A percentile compares a stretch with the other conserved stretches of the same genome.
Evolutionary conservation across 1,284 basidiomycete species (phyloP).

Genomic region (Cystobasidium slooffiae): DNA sequence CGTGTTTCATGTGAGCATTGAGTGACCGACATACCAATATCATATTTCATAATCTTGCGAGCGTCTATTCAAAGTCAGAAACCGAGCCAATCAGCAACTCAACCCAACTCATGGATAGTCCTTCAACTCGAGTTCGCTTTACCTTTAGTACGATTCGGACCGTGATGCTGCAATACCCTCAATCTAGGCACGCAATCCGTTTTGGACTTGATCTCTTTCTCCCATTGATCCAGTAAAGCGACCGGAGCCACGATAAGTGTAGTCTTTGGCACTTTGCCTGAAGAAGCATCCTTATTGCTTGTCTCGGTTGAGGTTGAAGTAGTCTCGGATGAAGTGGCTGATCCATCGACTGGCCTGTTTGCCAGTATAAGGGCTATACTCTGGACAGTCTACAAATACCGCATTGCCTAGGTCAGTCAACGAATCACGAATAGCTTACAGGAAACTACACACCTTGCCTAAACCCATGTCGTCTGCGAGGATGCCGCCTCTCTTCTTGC

Average conservation of each 20-base stretch:
- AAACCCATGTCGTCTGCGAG: constrained; percentile 54
- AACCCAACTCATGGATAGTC: neutral
- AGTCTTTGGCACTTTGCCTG: neutral
- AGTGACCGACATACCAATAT: constrained; percentile 59
- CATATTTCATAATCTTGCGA: constrained; percentile 64
- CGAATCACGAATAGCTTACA: neutral
- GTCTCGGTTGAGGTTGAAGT: neutral
- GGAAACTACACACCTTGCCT: constrained; percentile 49
- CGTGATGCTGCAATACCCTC: constrained; percentile 80
- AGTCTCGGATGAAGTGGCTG: neutral
- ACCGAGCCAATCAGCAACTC: neutral
- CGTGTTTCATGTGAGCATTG: constrained; percentile 52
- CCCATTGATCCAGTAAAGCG: constrained; percentile 89
- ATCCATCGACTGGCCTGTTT: constrained; percentile 26
- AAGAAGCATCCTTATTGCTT: too few relatives aligned
- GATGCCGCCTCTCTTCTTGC: constrained; percentile 51
- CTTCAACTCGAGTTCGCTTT: constrained; percentile 46
- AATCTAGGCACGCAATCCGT: constrained; percentile 74
- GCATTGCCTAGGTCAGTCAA: neutral
- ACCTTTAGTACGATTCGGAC: constrained; percentile 71
- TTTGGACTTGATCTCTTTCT: constrained; percentile 68
- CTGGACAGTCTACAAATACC: constrained; percentile 33
- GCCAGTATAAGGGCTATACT: constrained; percentile 49
- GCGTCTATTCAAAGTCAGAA: constrained; percentile 62
- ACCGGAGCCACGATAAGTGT: constrained; percentile 55